Base-by-base conservation (phyloP, 805 yeast species). In the Hemisphaericaspora nanyangensis region DNA sequence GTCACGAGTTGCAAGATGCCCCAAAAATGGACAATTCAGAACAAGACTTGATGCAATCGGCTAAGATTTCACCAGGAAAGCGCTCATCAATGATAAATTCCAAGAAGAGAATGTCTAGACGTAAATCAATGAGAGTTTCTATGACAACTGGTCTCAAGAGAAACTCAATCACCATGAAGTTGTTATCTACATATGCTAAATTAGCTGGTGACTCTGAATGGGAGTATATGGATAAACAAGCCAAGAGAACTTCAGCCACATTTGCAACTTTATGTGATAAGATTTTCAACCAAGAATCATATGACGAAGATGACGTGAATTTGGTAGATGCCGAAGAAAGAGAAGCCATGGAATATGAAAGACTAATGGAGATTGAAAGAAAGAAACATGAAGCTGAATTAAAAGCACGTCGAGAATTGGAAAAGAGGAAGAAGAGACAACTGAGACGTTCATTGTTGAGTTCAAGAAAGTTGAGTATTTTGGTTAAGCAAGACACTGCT, bases 251-350 rank as follows among this genome's bases (percentile, higher is more conserved):
- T 2, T 79, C 86, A 27, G 80, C 86, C 12, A 85, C 84, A 45
- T 84, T 84, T 66, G 93, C 89, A 10, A 75, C 84, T 2, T 65
- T 84, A 31, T 82, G 88, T 66, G 91, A 84, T 61, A 80, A 77
- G 58, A 77, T 84, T 42, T 84, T 84, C 67, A 83, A 77, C 50
- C 84, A 82, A 57, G 89, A 82, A 52, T 62, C 56, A 3, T 67
- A 68, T 45, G 60, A 63, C 35, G 74, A 72, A 47, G 77, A 72
- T 37, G 85, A 79, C 43, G 72, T 63, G 43, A 57, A 52, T 32
- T 60, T 68, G 44, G 56, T 64, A 10, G 74, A 67, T 44, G 67
- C 59, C 34, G 74, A 68, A 45, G 74, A 68, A 44, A 63, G 51
- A 44, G 56, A 56, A 40, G 72, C 69, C n/a, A 55, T 44, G 34